Conservation (phyloP, 2,329 filamentous ascomycete species). For the Exserohilum rostratum region DNA sequence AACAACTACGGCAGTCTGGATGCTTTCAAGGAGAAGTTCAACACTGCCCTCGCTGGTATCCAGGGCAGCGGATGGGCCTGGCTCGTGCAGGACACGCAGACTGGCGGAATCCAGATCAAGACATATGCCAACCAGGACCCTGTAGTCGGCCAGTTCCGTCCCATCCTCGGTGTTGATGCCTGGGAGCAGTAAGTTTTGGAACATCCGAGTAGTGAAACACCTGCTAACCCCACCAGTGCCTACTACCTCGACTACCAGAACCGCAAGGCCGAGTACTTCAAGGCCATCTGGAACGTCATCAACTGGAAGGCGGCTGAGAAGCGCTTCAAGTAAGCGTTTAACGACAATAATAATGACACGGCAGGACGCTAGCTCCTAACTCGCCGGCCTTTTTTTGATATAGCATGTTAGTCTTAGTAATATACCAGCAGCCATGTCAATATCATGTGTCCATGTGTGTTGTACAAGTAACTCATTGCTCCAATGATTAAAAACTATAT, state of each 20-base stretch:
- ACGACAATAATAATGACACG: background rate
- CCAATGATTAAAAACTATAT: background rate
- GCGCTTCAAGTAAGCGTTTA: constrained; percentile 62
- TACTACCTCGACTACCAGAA: constrained; percentile 84
- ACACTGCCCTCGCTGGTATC: constrained; percentile 67
- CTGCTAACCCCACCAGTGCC: constrained; percentile 40
- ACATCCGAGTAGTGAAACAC: background rate
- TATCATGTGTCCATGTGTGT: background rate
- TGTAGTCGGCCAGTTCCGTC: constrained; percentile 80
- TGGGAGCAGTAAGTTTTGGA: constrained; percentile 74
- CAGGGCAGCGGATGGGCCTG: constrained; percentile 70
- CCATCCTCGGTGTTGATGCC: constrained; percentile 87
- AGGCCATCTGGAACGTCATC: constrained; percentile 90
- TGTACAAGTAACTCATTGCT: background rate
- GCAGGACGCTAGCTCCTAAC: constrained; percentile 4
- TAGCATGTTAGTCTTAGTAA: constrained; percentile 9
- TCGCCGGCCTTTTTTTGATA: background rate
- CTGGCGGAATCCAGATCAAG: constrained; percentile 65
- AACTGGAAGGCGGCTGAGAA: constrained; percentile 92
- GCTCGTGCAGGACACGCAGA: constrained; percentile 67
- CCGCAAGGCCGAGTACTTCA: constrained; percentile 95
- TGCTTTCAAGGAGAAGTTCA: constrained; percentile 67
- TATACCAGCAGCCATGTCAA: background rate
- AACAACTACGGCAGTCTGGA: constrained; percentile 64
- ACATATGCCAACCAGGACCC: constrained; percentile 89